Evolutionary conservation across 108 stramenopile species (phyloP).

Genomic region (Skeletonema grethae): DNA sequence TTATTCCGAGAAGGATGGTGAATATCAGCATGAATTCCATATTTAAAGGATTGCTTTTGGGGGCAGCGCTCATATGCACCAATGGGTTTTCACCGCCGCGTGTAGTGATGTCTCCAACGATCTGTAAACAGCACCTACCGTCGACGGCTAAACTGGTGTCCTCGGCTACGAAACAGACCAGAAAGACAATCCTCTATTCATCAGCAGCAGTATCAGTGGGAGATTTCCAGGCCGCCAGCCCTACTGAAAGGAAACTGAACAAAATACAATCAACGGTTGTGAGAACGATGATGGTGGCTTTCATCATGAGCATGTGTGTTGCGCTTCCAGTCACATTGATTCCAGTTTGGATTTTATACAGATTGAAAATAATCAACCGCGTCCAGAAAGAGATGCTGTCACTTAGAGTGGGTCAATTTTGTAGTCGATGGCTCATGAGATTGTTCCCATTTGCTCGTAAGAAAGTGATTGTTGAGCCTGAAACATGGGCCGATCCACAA

Average conservation of each 20-base stretch:
- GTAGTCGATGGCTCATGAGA: constrained; percentile 79
- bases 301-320: constrained; percentile 75
- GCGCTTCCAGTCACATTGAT: constrained; percentile 77
- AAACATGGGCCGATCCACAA: constrained; percentile 48
- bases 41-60: neutral
- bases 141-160: neutral
- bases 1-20: too few species aligned
- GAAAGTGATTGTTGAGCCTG: constrained; percentile 37
- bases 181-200: constrained; percentile 8
- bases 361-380: constrained; percentile 41
- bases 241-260: constrained; percentile 2
- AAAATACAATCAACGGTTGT: constrained; percentile 20
- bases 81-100: constrained; percentile 17
- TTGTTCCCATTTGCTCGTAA: constrained; percentile 80
- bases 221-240: neutral
- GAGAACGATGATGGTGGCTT: constrained; percentile 65
- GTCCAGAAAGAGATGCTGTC: constrained; percentile 57
- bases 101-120: neutral
- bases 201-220: constrained; percentile 11
- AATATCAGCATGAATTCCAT: neutral
- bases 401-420: constrained; percentile 66
- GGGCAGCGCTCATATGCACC: neutral
- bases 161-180: neutral
- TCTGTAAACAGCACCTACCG: neutral
- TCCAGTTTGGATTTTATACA: constrained; percentile 60